Percentiles rank a stretch among this genome's conserved stretches.
Conservation (phyloP, 495 filamentous ascomycete genomes). For the Parmelia sp. region DNA sequence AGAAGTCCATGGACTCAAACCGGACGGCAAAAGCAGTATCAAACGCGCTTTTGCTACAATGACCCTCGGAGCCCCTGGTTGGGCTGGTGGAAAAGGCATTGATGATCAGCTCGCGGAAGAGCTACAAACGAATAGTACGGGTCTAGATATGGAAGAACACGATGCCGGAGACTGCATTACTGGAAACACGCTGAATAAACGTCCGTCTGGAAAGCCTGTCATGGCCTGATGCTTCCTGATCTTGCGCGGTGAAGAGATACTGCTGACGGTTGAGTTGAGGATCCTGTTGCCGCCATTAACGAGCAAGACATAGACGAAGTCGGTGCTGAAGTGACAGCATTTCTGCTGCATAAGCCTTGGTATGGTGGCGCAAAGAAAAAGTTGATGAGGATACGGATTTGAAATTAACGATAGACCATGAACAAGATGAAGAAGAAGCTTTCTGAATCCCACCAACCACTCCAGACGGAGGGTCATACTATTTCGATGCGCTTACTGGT, state of each 20-base stretch:
- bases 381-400: not conserved
- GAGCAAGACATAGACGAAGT: not conserved
- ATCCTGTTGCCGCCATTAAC: not conserved
- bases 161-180: not conserved
- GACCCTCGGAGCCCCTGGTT: constrained; percentile 12
- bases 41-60: constrained; percentile 12
- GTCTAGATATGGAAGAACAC: not conserved
- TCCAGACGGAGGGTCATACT: not conserved
- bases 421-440: not conserved
- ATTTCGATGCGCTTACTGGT: not conserved
- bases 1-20: constrained; percentile 7
- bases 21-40: constrained; percentile 3
- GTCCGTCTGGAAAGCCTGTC: not conserved
- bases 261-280: not conserved
- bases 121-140: not conserved
- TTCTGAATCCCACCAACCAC: not conserved
- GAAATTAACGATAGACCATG: not conserved
- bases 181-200: not conserved
- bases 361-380: not conserved
- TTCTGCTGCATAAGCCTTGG: not conserved
- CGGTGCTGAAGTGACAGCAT: not conserved
- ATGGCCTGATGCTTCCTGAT: not conserved
- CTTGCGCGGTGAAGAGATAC: not conserved
- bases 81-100: constrained; percentile 12
- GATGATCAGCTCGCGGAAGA: constrained; percentile 1